Percentiles rank a stretch among this genome's conserved stretches.
These are phyloP conservation scores for Parsonsia alboflavescens DNA, from an alignment of 257 asterid genomes.

Conservation along the genomic window DNA sequence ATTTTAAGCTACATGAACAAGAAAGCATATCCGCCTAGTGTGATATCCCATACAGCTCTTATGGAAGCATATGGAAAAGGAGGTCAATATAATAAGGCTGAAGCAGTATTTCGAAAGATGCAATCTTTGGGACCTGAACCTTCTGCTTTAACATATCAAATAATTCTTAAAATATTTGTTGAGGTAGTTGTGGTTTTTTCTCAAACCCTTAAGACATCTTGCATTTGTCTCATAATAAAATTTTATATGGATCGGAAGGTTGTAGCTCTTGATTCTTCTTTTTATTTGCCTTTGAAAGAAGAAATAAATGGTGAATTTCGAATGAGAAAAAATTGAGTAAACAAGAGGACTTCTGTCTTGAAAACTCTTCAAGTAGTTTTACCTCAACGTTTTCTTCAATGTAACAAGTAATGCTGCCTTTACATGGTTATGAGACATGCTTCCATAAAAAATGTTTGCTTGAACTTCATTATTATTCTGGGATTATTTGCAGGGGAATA, in stretches of 20 bases:
- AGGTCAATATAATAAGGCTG: conserved; percentile 75
- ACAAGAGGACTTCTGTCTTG: not conserved
- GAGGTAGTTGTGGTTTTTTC: conserved; percentile 42
- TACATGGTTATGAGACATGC: not conserved
- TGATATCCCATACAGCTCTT: conserved; percentile 84
- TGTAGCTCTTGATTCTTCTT: not conserved
- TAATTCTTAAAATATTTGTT: conserved; percentile 76
- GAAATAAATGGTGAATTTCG: not conserved
- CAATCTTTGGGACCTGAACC: conserved; percentile 95
- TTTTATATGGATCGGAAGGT: not conserved
- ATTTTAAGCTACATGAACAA: conserved; percentile 66
- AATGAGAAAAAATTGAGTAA: not conserved
- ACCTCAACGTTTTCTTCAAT: not conserved
- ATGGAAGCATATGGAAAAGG: conserved; percentile 97
- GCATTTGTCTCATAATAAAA: not conserved
- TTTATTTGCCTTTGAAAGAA: not conserved
- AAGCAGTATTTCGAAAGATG: conserved; percentile 89
- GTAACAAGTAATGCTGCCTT: not conserved
- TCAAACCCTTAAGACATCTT: not conserved
- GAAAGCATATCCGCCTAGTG: conserved; percentile 77
- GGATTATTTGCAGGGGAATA: conserved; percentile 61
- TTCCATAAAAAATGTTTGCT: not conserved
- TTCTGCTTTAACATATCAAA: conserved; percentile 92
- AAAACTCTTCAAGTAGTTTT: not conserved
- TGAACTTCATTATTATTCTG: conserved; percentile 1